phyloP scores from a whole-genome alignment of 352 stramenopile genomes.

The Globisporangium orthogonon region DNA sequence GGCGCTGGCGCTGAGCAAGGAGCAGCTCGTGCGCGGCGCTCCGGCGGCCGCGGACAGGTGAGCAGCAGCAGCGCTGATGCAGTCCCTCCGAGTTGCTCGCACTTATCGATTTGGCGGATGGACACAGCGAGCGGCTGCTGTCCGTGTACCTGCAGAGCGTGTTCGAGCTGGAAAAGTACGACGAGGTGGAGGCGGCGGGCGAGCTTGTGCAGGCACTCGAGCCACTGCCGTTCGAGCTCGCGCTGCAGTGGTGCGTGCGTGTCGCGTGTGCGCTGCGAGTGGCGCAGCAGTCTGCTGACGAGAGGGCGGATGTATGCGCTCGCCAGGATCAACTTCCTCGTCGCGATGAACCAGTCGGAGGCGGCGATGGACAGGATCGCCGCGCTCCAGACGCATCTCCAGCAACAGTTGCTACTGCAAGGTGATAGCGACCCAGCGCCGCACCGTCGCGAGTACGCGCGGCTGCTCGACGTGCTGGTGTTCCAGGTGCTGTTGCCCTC shows the following conservation, averaged over 20 bases:
- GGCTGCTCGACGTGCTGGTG: slow-evolving; percentile 30
- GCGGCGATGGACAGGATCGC: slow-evolving; percentile 25
- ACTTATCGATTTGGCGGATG: background rate
- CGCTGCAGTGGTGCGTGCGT: slow-evolving; percentile 33
- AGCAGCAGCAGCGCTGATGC: background rate
- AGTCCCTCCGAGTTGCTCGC: too few species aligned
- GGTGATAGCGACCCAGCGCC: slow-evolving; percentile 4
- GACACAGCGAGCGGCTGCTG: slow-evolving; percentile 41
- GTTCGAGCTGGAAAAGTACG: slow-evolving; percentile 51
- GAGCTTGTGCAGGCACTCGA: slow-evolving; percentile 34
- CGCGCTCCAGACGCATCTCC: slow-evolving; percentile 12
- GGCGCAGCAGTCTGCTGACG: background rate
- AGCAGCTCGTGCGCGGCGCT: slow-evolving; percentile 23
- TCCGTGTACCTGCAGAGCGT: slow-evolving; percentile 61
- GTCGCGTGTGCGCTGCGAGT: background rate
- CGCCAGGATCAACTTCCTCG: slow-evolving; percentile 48
- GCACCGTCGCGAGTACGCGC: slow-evolving; percentile 18
- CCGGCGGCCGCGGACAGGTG: slow-evolving; percentile 16
- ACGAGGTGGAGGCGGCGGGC: slow-evolving; percentile 43
- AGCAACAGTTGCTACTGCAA: background rate
- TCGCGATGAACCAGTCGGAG: slow-evolving; percentile 43
- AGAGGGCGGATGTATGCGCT: background rate
- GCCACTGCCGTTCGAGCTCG: slow-evolving; percentile 30
- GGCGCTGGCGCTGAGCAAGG: slow-evolving; percentile 45
- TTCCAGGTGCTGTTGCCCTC: slow-evolving; percentile 42